Conservation (phyloP, 148 eudicot genomes). For the Vaccinium darrowii region DNA sequence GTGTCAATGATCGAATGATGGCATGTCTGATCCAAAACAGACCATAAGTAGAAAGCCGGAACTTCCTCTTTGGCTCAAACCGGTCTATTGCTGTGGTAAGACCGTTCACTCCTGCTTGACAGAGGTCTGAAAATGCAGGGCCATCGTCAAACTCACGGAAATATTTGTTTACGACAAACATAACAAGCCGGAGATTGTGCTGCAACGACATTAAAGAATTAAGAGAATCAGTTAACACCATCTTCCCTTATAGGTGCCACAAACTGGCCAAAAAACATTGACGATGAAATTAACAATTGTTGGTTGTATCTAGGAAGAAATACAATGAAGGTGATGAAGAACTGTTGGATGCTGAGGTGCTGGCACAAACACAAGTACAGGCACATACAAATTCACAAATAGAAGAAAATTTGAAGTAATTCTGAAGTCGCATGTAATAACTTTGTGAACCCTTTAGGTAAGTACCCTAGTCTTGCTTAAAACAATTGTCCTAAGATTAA, state of each 20-base stretch:
- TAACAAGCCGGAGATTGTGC: conserved; percentile 91
- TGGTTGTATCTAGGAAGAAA: background rate
- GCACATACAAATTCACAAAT: background rate
- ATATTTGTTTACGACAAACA: conserved; percentile 85
- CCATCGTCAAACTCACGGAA: conserved; percentile 77
- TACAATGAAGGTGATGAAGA: background rate
- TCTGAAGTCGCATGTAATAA: background rate
- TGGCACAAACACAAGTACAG: background rate
- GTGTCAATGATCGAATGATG: conserved; percentile 80
- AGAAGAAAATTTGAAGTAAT: background rate
- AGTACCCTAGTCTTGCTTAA: background rate
- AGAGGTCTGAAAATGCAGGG: conserved; percentile 81
- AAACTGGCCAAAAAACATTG: background rate
- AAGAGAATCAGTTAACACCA: background rate
- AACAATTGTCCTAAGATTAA: background rate
- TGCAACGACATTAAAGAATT: conserved; percentile 39
- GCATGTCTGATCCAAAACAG: conserved; percentile 92
- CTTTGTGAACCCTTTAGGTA: background rate
- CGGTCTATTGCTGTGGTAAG: conserved; percentile 88
- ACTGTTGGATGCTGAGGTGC: no score
- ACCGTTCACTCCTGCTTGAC: conserved; percentile 96
- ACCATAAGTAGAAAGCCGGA: conserved; percentile 79
- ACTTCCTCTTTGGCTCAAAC: conserved; percentile 77
- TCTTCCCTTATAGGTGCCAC: background rate
- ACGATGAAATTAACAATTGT: background rate